These are phyloP conservation scores for Globisporangium barbulae DNA, from an alignment of 352 stramenopile species.

Conservation along the genomic window DNA sequence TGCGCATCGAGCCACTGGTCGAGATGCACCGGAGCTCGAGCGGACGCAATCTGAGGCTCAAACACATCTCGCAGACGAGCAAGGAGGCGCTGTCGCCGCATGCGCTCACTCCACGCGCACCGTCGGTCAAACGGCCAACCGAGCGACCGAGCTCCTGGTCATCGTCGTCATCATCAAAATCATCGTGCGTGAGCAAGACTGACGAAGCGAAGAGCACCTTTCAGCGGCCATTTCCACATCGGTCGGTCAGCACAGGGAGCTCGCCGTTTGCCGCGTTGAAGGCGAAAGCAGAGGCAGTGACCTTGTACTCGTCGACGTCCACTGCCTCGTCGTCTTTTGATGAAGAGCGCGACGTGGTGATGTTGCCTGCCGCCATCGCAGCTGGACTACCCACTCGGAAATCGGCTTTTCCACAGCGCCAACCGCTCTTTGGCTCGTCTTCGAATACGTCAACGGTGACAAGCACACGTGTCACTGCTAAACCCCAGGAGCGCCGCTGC, in stretches of 20 bases:
- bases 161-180: constrained; percentile 8
- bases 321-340: constrained; percentile 5
- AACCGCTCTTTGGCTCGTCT: background rate
- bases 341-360: background rate
- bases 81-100: constrained; percentile 34
- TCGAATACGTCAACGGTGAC: background rate
- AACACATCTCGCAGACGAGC: constrained; percentile 31
- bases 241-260: constrained; percentile 10
- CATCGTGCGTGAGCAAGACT: background rate
- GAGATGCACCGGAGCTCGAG: constrained; percentile 53
- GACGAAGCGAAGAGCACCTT: background rate
- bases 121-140: constrained; percentile 29
- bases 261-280: background rate
- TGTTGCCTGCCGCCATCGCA: too few relatives aligned
- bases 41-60: constrained; percentile 45
- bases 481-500: constrained; percentile 39
- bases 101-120: constrained; percentile 39
- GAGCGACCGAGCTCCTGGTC: constrained; percentile 24
- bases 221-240: background rate
- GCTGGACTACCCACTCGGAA: background rate
- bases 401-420: background rate
- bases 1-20: constrained; percentile 20
- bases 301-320: constrained; percentile 2
- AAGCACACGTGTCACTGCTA: constrained; percentile 19
- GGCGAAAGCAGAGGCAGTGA: background rate